Evolutionary conservation across 2,329 filamentous ascomycete species (phyloP).

Genomic region (Aaosphaeria arxii): DNA sequence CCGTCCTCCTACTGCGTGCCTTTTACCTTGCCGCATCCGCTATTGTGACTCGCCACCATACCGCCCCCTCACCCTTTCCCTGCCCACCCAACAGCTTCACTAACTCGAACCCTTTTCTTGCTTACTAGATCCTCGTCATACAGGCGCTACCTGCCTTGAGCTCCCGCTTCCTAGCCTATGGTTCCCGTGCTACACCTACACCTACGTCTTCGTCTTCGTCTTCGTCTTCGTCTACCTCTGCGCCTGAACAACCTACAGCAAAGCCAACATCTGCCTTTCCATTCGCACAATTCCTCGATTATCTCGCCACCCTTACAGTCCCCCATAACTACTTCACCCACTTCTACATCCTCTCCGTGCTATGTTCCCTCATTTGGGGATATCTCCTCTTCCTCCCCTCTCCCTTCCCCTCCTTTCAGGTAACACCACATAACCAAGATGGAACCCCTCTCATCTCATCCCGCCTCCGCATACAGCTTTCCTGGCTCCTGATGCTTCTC

Average conservation of each 20-base stretch:
- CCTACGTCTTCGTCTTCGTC: neutral
- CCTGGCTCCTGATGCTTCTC: constrained; percentile 69
- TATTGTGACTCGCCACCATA: constrained; percentile 36
- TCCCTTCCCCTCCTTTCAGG: neutral
- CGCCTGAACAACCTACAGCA: neutral
- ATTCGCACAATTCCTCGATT: constrained; percentile 43
- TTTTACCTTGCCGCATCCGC: constrained; percentile 38
- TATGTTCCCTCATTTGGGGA: constrained; percentile 72
- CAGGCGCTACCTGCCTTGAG: constrained; percentile 51
- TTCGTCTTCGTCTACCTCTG: neutral
- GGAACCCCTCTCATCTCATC: constrained; percentile 14
- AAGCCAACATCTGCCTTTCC: neutral
- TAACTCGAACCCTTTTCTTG: constrained; percentile 16
- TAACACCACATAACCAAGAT: constrained; percentile 8
- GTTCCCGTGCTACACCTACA: constrained; percentile 47
- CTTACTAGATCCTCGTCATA: constrained; percentile 49
- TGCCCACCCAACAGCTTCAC: constrained; percentile 11
- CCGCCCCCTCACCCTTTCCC: constrained; percentile 1
- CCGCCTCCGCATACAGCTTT: constrained; percentile 58
- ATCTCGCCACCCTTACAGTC: constrained; percentile 57
- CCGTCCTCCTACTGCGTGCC: constrained; percentile 26
- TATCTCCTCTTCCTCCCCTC: constrained; percentile 52
- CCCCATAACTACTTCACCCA: constrained; percentile 88
- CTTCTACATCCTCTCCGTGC: constrained; percentile 75
- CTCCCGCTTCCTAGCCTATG: constrained; percentile 59